These are phyloP conservation scores for Aureobasidium sp. DNA, from an alignment of 2,329 filamentous ascomycete species.

Conservation along the genomic window DNA sequence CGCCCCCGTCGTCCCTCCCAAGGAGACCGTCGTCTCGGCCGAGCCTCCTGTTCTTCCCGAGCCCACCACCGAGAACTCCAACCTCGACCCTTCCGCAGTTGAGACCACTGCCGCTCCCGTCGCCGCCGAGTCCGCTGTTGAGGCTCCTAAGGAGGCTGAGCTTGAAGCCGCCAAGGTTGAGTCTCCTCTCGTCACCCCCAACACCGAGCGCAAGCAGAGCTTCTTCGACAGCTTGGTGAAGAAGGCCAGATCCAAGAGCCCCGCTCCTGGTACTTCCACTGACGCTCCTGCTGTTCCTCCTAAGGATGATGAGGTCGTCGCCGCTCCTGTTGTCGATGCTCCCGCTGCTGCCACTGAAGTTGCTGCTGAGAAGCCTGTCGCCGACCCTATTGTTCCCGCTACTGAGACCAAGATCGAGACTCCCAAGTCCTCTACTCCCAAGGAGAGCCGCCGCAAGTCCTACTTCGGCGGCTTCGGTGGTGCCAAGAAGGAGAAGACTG, in stretches of 20 bases:
- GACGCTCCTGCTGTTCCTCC: constrained; percentile 20
- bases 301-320: constrained; percentile 20
- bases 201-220: constrained; percentile 17
- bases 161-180: constrained; percentile 13
- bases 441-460: constrained; percentile 20
- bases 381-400: constrained; percentile 14
- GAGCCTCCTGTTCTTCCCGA: constrained; percentile 30
- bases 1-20: constrained; percentile 41
- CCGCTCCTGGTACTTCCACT: constrained; percentile 13
- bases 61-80: constrained; percentile 26
- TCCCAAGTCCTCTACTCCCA: constrained; percentile 16
- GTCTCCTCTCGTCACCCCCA: constrained; percentile 16
- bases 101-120: constrained; percentile 25
- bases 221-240: constrained; percentile 18
- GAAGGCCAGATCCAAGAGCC: constrained; percentile 19
- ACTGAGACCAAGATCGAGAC: constrained; percentile 13
- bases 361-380: constrained; percentile 14
- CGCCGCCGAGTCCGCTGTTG: constrained; percentile 19
- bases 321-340: constrained; percentile 13
- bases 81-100: constrained; percentile 32
- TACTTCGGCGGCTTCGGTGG: constrained; percentile 19
- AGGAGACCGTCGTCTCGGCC: constrained; percentile 39
- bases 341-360: constrained; percentile 21
- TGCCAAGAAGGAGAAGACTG: constrained; percentile 20
- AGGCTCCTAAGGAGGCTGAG: constrained; percentile 21